Base-by-base conservation (phyloP, 345 rosid species). In the Gossypium raimondii region DNA sequence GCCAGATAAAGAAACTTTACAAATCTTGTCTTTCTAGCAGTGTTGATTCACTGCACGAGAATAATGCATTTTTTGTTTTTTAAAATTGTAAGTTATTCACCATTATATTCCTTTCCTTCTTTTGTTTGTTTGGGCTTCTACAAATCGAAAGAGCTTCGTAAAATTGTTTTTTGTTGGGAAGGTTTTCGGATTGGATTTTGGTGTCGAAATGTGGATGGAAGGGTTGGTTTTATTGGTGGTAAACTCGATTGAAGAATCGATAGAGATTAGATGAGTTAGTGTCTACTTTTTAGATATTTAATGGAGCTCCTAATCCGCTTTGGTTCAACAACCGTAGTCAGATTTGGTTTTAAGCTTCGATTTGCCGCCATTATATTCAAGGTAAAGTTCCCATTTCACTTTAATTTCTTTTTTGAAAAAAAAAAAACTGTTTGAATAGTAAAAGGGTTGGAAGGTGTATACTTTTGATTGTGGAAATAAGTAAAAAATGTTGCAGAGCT, bases 221-320 rank as follows among this genome's bases (percentile, higher is more conserved):
- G 79, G 16, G 64, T 74, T 70, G 65, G 79, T 76, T 67, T 75
- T 81, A 72, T 78, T 73, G 80, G 51, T 76, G 24, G 62, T 52
- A 14, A 57, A 78, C 67, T 67, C 78, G 80, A 84, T 77, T 77
- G 84, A 76, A 4, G 78, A 82, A 73, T 81, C 78, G 79, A 76
- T 20, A 70, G 81, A 68, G 77, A 77, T 85, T 84, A 81, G 77
- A 80, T 80, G 78, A 76, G 77, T 67, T 75, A 17, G 62, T 80
- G 43, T 57, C 22, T 78, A 60, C 50, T 59, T 76, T 78, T 74
- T 83, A 48, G 72, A 61, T 79, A 60, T 86, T 85, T 85, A 88
- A 94, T 94, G 98, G 98, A 89, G 97, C 63, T 83, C 75, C 43
- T 80, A 62, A 59, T 70, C 66, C 85, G 70, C 47, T 75, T 80